Base-by-base conservation (phyloP, 2,329 filamentous ascomycete genomes). In the Taxawa tesnikishii region DNA sequence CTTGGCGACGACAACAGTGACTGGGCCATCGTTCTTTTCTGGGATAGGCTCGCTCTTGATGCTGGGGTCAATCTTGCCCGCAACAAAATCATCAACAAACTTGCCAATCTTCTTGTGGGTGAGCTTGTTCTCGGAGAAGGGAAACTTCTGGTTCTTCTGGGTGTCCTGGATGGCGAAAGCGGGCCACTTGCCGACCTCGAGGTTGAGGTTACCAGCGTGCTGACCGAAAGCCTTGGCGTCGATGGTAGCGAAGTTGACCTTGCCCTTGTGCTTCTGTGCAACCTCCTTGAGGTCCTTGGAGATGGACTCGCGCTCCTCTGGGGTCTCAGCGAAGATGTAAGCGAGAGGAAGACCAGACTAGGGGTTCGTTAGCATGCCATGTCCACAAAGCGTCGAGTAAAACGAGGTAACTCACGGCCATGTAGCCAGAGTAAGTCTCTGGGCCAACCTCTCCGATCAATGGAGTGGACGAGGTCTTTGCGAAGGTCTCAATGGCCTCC, bases 1-100 rank as follows among this genome's bases (percentile, higher is more conserved):
- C 67, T 93, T 82, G 58, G 88, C 90, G 37, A 98, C 90, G 37
- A 98, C 72, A 39, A 92, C 70, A 39, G 76, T 78, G 50, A 94
- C 88, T 42, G 84, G 73, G 35, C 83, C 85, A 43, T 94, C 85
- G 62, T 98, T 83, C 43, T 73, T 80, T 74, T 94, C 85, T 41
- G 90, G 90, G 47, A 96, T 78, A 36, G 85, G 83, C 73, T 98
- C 90, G 43, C 87, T 94, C 76, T 98, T 98, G 74, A 98, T 81
- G 72, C 83, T 93, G 49, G 90, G 83, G 61, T 92, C 79, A 45
- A 96, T 60, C 71, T 93, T 93, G 64, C 87, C 90, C 40, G 73
- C 71, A 38, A 77, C 65, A 57, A 87, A 94, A 47, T 90, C 75
- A 44, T 90, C 73, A 38, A 94, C 81, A 56, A 96, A 98, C 47